A percentile compares a stretch with the other conserved stretches of the same genome.
These are phyloP conservation scores for Biscogniauxia mediterranea DNA, from an alignment of 2,329 filamentous ascomycete species.

Conservation along the genomic window DNA sequence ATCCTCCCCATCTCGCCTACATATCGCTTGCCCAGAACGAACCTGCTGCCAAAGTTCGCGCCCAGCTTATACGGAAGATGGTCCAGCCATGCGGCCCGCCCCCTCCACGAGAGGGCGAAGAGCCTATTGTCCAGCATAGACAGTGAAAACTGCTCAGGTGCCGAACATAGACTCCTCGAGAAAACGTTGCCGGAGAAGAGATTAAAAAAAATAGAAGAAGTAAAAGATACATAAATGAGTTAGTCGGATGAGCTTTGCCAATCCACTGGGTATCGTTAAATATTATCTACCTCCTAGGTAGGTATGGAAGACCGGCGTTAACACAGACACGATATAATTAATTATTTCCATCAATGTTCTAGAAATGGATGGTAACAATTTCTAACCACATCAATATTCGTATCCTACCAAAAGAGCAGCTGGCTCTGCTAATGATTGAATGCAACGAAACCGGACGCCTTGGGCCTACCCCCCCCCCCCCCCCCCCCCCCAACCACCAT, in stretches of 20 bases:
- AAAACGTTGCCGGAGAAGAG: too few species aligned
- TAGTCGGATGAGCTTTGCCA: too few species aligned
- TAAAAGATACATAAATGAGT: too few species aligned
- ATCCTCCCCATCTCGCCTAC: constrained; percentile 83
- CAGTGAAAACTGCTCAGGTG: neutral
- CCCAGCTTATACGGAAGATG: constrained; percentile 80
- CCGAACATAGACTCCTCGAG: too few species aligned
- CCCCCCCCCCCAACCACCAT: neutral
- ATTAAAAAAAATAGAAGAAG: too few species aligned
- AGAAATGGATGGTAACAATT: neutral
- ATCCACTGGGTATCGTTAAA: too few species aligned
- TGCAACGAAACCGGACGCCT: neutral
- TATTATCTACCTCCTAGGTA: neutral
- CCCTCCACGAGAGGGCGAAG: constrained; percentile 53
- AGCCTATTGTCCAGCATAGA: constrained; percentile 19
- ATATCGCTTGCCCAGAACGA: constrained; percentile 89
- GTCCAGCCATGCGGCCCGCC: constrained; percentile 60
- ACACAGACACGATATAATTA: neutral
- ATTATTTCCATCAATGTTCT: neutral
- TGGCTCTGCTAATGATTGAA: neutral
- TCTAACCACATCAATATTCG: neutral
- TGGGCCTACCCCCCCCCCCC: neutral
- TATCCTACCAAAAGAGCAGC: neutral
- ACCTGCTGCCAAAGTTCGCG: constrained; percentile 74
- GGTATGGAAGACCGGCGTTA: neutral